Conservation (phyloP, 164 flowering plant species). For the Platanus orientalis region DNA sequence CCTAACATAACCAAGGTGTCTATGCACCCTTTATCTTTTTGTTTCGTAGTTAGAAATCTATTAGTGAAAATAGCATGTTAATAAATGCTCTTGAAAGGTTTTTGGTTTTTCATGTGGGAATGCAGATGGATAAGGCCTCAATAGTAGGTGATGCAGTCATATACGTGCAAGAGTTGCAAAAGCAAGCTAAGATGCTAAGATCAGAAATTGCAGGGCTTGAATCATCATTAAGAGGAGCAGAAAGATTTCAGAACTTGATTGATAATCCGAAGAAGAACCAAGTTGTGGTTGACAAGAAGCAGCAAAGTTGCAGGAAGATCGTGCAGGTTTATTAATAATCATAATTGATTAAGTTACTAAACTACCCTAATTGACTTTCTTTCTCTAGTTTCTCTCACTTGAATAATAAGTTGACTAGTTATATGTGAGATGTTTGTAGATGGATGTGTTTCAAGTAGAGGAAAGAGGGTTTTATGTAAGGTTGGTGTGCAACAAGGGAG, state of each 20-base stretch:
- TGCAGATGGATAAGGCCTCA: slow-evolving; percentile 96
- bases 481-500: slow-evolving; percentile 50
- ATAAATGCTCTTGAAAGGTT: no score
- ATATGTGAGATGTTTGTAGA: slow-evolving; percentile 26
- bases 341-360: not conserved
- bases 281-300: not conserved
- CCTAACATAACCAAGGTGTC: slow-evolving; percentile 84
- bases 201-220: slow-evolving; percentile 66
- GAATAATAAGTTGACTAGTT: not conserved
- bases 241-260: slow-evolving; percentile 14
- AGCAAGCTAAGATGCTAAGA: slow-evolving; percentile 56
- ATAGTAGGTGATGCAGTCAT: slow-evolving; percentile 79
- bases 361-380: not conserved
- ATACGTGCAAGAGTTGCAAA: slow-evolving; percentile 67
- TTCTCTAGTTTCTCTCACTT: not conserved
- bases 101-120: no score
- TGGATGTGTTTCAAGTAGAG: slow-evolving; percentile 70
- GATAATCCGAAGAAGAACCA: slow-evolving; percentile 17
- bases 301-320: slow-evolving; percentile 32
- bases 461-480: slow-evolving; percentile 61
- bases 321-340: slow-evolving; percentile 42
- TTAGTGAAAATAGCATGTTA: no score
- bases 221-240: slow-evolving; percentile 26
- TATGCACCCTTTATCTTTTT: no score
- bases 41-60: no score